Conservation (phyloP, 192 early-diverging fungal genomes). For the Polychytrium aggregatum region DNA sequence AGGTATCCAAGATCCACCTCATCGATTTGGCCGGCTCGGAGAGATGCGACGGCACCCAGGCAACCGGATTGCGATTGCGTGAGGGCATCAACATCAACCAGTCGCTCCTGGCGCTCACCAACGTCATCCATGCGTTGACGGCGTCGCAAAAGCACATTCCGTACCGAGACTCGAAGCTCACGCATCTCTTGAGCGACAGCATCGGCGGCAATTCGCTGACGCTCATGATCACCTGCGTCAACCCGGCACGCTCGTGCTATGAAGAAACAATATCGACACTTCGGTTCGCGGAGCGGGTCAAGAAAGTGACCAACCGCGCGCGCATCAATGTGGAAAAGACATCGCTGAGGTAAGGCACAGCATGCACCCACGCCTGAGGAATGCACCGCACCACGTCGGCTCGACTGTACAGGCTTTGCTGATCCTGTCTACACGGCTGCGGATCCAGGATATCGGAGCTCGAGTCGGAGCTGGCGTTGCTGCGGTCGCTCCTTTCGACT, state of each 20-base stretch:
- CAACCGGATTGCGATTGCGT: constrained; percentile 67
- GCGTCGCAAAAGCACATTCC: constrained; percentile 21
- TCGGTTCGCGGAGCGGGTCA: constrained; percentile 26
- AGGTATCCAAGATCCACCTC: constrained; percentile 48
- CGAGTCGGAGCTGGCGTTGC: not conserved
- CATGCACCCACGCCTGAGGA: not conserved
- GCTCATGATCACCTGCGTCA: constrained; percentile 38
- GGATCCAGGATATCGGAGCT: not conserved
- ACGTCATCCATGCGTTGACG: constrained; percentile 72
- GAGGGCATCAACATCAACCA: constrained; percentile 81
- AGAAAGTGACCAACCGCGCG: constrained; percentile 17
- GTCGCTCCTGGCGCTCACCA: constrained; percentile 62
- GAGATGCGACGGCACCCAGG: constrained; percentile 75
- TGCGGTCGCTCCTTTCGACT: too few species aligned
- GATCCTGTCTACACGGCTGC: not conserved
- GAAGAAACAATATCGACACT: constrained; percentile 24
- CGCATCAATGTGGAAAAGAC: constrained; percentile 19
- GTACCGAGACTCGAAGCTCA: constrained; percentile 44
- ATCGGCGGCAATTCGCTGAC: constrained; percentile 42
- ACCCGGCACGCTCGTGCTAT: constrained; percentile 11
- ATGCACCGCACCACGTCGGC: not conserved
- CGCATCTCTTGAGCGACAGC: constrained; percentile 34
- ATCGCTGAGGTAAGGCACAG: constrained; percentile 4
- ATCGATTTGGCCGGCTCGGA: constrained; percentile 85
- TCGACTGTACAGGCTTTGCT: not conserved